Base-by-base conservation (phyloP, 192 early-diverging fungal species). In the Podila epicladia region DNA sequence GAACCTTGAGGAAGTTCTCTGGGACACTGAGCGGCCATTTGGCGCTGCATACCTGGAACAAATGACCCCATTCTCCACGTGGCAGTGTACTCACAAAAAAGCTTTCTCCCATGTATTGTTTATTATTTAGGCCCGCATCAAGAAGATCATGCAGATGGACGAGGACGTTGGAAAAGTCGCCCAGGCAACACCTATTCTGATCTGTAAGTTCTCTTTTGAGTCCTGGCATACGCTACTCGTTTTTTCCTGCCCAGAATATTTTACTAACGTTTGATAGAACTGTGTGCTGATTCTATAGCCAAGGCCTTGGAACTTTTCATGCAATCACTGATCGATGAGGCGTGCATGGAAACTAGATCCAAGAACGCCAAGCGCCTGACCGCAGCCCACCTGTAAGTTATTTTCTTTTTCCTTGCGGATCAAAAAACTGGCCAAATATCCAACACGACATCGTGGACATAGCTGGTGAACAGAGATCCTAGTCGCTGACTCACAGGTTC, bases 101-200 rank as follows among this genome's bases (percentile, higher is more conserved):
- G 19, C 53, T 37, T 28, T n/a, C 7, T 32, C n/a, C 22, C 31
- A 35, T 9, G 8, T 64, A 13, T 38, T 64, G 33, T 12, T 8
- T 32, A 66, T 31, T 69, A 12, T 35, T 31, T 82, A 98, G 96
- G 97, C 96, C 22, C 93, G 98, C 48, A 99, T 99, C 87, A 99
- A 99, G 82, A 97, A 98, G 90, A 99, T 99, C 69, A 99, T 99
- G 98, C 95, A 98, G 77, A 90, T 94, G 85, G 98, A 99, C 83
- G 98, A 99, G 60, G 98, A 99, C 75, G 96, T 99, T 3, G 98
- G 98, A 58, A 99, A 99, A 83, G 96, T 99, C 76, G 95, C 97
- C 1, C 95, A 97, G 72, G 96, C 95, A 26, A 99, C 98, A 12
- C 98, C 98, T 5, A 92, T 98, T 24, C 87, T 99, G 35, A 96